Evolutionary conservation across 768 basidiomycete species (phyloP).

Genomic region (Mycena floridula): DNA sequence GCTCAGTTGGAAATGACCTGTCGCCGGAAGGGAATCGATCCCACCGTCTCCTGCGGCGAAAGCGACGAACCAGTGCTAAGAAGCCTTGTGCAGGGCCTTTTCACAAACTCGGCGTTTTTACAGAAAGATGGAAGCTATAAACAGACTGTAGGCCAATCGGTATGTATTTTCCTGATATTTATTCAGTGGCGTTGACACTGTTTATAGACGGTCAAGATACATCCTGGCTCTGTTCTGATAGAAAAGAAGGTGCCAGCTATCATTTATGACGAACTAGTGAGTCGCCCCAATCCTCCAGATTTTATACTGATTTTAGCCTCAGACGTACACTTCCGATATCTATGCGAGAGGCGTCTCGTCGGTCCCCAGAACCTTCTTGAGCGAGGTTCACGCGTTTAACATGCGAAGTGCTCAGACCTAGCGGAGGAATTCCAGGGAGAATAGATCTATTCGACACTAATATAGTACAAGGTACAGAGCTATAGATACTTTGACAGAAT

Average conservation of each 20-base stretch:
- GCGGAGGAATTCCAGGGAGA: no score
- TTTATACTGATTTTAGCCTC: no score
- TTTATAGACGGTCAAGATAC: conserved; percentile 72
- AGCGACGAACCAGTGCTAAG: conserved; percentile 63
- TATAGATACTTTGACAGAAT: not conserved
- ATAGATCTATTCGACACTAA: no score
- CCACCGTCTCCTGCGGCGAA: conserved; percentile 50
- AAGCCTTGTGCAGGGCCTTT: conserved; percentile 70
- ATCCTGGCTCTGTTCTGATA: conserved; percentile 79
- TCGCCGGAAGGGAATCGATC: conserved; percentile 53
- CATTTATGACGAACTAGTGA: conserved; percentile 89
- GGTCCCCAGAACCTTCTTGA: not conserved
- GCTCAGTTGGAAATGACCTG: conserved; percentile 72
- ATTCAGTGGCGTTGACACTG: conserved; percentile 5
- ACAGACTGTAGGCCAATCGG: conserved; percentile 66
- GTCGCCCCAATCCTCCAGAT: no score
- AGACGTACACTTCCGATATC: conserved; percentile 78
- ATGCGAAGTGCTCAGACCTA: no score
- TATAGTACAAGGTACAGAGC: no score
- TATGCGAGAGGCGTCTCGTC: conserved; percentile 91
- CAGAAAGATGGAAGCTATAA: conserved; percentile 88
- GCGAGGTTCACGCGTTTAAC: no score
- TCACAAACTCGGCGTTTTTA: conserved; percentile 78
- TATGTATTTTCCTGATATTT: conserved; percentile 23
- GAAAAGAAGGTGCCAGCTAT: conserved; percentile 83